Percentiles rank a stretch among this genome's conserved stretches.
These are phyloP conservation scores for Aspergillus neotritici DNA, from an alignment of 2,329 filamentous ascomycete genomes.

Conservation along the genomic window DNA sequence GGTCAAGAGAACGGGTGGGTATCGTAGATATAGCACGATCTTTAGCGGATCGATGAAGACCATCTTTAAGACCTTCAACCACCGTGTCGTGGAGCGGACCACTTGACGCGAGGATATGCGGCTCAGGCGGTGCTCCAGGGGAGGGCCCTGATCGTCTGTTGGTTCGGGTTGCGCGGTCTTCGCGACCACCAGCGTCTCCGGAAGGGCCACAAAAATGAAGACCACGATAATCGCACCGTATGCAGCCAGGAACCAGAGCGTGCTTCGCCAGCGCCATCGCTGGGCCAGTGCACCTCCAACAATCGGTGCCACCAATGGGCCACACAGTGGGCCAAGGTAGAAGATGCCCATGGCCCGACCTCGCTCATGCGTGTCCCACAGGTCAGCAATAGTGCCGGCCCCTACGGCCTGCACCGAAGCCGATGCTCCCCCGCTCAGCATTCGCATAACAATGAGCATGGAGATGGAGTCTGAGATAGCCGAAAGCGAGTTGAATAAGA, in stretches of 20 bases:
- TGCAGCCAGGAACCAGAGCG: conserved; percentile 70
- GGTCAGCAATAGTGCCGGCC: conserved; percentile 74
- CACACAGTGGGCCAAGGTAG: conserved; percentile 71
- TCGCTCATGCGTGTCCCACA: conserved; percentile 68
- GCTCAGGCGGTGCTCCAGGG: conserved; percentile 30
- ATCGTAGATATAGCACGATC: conserved; percentile 65
- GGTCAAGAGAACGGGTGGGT: conserved; percentile 66
- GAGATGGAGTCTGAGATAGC: conserved; percentile 64
- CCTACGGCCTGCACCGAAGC: conserved; percentile 79
- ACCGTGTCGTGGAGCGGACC: conserved; percentile 52
- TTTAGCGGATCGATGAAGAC: conserved; percentile 66
- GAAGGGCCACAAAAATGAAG: conserved; percentile 40
- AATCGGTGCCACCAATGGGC: conserved; percentile 69
- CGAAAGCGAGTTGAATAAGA: conserved; percentile 63
- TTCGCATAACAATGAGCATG: conserved; percentile 72
- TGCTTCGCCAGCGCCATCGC: conserved; percentile 66
- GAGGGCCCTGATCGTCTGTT: conserved; percentile 15
- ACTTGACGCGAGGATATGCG: conserved; percentile 60
- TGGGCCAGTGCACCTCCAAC: conserved; percentile 68
- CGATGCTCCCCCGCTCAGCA: conserved; percentile 68
- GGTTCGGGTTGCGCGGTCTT: conserved; percentile 28
- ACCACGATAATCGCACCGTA: conserved; percentile 53
- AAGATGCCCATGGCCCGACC: conserved; percentile 78
- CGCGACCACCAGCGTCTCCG: conserved; percentile 36
- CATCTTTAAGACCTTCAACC: conserved; percentile 51